These are phyloP conservation scores for Apiotrichum akiyoshidainum DNA, from an alignment of 1,284 basidiomycete genomes.

Conservation along the genomic window DNA sequence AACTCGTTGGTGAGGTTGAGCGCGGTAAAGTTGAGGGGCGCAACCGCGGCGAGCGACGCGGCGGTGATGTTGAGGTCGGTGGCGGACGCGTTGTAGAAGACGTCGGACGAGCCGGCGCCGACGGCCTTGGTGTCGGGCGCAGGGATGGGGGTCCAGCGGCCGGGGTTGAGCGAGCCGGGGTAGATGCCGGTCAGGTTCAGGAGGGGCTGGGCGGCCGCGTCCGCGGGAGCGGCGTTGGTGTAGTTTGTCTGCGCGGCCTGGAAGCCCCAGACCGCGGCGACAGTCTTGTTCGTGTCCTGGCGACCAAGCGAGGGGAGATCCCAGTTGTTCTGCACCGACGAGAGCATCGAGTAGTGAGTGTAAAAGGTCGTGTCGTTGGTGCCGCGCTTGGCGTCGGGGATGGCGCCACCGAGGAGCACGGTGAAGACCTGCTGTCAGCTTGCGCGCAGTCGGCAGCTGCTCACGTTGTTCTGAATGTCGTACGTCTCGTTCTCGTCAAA, in stretches of 20 bases:
- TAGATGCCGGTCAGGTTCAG: slow-evolving; percentile 46
- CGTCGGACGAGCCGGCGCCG: slow-evolving; percentile 39
- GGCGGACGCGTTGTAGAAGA: slow-evolving; percentile 29
- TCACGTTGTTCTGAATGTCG: slow-evolving; percentile 30
- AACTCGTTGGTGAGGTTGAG: slow-evolving; percentile 25
- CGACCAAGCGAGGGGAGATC: slow-evolving; percentile 60
- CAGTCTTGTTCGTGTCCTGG: slow-evolving; percentile 55
- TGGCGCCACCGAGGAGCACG: slow-evolving; percentile 58
- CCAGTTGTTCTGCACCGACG: slow-evolving; percentile 66
- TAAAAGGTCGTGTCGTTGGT: slow-evolving; percentile 60
- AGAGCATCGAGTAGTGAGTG: slow-evolving; percentile 64
- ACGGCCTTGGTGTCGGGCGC: slow-evolving; percentile 36
- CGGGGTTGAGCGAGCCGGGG: slow-evolving; percentile 33
- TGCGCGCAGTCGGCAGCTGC: no score
- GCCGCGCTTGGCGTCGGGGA: slow-evolving; percentile 52
- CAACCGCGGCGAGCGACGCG: slow-evolving; percentile 9
- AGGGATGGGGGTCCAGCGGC: slow-evolving; percentile 35
- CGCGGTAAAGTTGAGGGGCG: slow-evolving; percentile 29
- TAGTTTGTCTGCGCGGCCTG: slow-evolving; percentile 33
- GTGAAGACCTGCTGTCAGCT: slow-evolving; percentile 25
- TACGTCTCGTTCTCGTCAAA: slow-evolving; percentile 60
- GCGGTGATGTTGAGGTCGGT: slow-evolving; percentile 16
- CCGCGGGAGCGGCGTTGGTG: slow-evolving; percentile 33
- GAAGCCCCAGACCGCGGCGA: slow-evolving; percentile 42
- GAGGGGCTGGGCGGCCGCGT: slow-evolving; percentile 26